Conservation (phyloP, 352 stramenopile species). For the Globisporangium perplexum region DNA sequence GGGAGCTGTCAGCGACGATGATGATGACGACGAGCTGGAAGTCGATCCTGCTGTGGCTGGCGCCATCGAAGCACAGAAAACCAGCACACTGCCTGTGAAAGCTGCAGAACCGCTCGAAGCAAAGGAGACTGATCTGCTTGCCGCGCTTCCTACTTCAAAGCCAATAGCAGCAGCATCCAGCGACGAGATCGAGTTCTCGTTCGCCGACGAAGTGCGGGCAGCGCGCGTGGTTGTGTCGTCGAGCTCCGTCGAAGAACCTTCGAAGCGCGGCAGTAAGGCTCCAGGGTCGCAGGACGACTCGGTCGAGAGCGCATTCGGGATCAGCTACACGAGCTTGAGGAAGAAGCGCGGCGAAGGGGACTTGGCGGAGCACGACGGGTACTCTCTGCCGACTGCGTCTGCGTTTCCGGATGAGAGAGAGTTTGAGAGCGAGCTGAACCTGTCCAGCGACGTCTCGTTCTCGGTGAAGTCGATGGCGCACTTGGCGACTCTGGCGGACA, state of each 20-base stretch:
- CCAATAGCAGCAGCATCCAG: conserved; percentile 1
- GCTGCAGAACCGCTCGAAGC: neutral
- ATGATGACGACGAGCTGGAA: conserved; percentile 50
- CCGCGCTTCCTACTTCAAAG: neutral
- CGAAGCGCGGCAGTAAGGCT: conserved; percentile 12
- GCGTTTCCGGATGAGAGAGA: conserved; percentile 46
- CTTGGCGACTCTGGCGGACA: neutral
- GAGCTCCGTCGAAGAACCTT: conserved; percentile 13
- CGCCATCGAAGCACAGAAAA: conserved; percentile 14
- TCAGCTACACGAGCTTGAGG: conserved; percentile 48
- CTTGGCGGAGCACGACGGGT: conserved; percentile 9
- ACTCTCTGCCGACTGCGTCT: conserved; percentile 26
- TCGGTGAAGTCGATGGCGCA: conserved; percentile 19
- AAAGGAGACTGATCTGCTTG: conserved; percentile 2
- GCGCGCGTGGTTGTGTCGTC: conserved; percentile 22
- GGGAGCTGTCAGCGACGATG: conserved; percentile 10
- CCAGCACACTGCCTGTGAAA: neutral
- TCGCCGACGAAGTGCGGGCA: conserved; percentile 27
- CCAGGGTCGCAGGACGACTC: conserved; percentile 10
- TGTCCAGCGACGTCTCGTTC: conserved; percentile 25
- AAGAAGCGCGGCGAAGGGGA: conserved; percentile 19
- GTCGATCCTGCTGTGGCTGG: conserved; percentile 26
- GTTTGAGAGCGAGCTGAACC: conserved; percentile 34
- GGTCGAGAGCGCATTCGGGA: conserved; percentile 35
- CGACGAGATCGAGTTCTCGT: conserved; percentile 15